Evolutionary conservation across 176 grass and related monocot species (phyloP).

Genomic region (Tuctoria greenei): DNA sequence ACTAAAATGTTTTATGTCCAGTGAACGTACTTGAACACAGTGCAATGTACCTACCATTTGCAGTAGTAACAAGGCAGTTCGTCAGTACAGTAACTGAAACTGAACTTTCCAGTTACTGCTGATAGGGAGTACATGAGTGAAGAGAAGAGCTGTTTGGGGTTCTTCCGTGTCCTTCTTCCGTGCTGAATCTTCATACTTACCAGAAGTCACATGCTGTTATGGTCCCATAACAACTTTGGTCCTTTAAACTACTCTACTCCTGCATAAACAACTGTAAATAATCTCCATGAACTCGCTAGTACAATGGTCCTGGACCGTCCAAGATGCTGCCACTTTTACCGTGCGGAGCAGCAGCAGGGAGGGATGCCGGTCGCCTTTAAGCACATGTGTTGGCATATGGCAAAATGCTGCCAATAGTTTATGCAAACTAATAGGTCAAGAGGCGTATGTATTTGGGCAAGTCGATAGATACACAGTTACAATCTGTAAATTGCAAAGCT

Average conservation of each 20-base stretch:
- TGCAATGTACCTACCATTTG: constrained; percentile 37
- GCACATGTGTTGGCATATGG: constrained; percentile 53
- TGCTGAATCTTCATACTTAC: background rate
- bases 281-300: constrained; percentile 37
- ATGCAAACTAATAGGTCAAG: background rate
- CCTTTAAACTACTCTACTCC: constrained; percentile 4
- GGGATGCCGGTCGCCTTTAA: constrained; percentile 29
- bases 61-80: constrained; percentile 32
- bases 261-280: constrained; percentile 33
- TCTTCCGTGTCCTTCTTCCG: background rate
- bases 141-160: constrained; percentile 3
- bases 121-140: background rate
- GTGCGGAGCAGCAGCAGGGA: constrained; percentile 9
- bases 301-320: constrained; percentile 29
- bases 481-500: constrained; percentile 40
- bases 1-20: constrained; percentile 20
- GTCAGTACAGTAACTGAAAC: constrained; percentile 18
- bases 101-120: constrained; percentile 18
- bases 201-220: constrained; percentile 3
- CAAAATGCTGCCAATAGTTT: constrained; percentile 7
- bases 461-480: constrained; percentile 34
- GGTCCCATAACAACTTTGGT: background rate
- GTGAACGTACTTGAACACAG: constrained; percentile 23
- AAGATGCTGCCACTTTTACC: constrained; percentile 40
- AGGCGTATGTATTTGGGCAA: constrained; percentile 13